phyloP scores from a whole-genome alignment of 148 eudicot genomes.

The Rhododendron vialii region DNA sequence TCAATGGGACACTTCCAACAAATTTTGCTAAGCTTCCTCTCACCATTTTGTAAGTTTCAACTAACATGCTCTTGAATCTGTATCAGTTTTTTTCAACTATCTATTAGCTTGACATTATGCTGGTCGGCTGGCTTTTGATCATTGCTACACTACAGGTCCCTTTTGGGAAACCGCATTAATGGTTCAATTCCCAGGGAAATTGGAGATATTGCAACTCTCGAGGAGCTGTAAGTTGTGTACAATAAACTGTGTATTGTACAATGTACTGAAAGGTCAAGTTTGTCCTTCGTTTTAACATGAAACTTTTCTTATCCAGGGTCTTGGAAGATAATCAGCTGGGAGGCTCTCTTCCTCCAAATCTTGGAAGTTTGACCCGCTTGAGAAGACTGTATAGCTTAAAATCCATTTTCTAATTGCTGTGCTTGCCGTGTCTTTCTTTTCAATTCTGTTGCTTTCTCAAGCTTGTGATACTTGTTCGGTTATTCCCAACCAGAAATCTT shows the following conservation, averaged over 20 bases:
- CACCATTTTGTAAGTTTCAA: conserved; percentile 45
- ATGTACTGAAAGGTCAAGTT: background rate
- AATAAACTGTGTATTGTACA: background rate
- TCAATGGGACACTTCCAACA: conserved; percentile 66
- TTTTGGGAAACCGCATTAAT: conserved; percentile 46
- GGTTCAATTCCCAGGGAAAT: conserved; percentile 59
- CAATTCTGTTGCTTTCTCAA: background rate
- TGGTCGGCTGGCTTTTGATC: conserved; percentile 1
- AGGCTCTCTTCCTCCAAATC: conserved; percentile 50
- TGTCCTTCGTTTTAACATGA: background rate
- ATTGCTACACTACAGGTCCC: conserved; percentile 30
- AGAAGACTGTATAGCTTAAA: conserved; percentile 35
- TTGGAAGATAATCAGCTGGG: conserved; percentile 46
- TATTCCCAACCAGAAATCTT: background rate
- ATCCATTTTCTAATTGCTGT: background rate
- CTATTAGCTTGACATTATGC: background rate
- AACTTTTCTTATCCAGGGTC: conserved; percentile 23
- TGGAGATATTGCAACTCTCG: conserved; percentile 52
- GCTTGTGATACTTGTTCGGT: background rate
- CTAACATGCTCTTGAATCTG: background rate
- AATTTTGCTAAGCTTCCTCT: conserved; percentile 46
- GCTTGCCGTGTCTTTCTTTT: background rate
- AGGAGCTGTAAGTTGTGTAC: conserved; percentile 39
- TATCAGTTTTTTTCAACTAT: background rate
- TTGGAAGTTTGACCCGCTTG: conserved; percentile 48